phyloP scores from a whole-genome alignment of 2,329 filamentous ascomycete species.

The Alternaria novae-zelandiae region DNA sequence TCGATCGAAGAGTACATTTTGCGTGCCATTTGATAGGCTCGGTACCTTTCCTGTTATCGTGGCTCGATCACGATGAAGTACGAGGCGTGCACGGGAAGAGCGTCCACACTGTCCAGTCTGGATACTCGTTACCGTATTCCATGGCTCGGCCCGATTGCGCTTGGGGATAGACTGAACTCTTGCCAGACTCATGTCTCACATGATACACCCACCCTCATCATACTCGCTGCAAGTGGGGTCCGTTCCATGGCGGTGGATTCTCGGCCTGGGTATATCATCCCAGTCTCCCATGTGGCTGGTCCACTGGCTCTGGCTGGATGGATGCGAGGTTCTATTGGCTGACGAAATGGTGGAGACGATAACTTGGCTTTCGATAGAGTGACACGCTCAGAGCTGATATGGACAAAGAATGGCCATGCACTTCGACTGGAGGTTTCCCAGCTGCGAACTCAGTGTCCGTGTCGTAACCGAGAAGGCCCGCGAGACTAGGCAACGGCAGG shows the following conservation, averaged over 20 bases:
- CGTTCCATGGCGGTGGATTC: slow-evolving; percentile 1
- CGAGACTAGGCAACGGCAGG: not conserved
- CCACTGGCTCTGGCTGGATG: not conserved
- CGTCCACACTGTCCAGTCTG: not conserved
- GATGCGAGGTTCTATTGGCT: slow-evolving; percentile 7
- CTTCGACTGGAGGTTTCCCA: not conserved
- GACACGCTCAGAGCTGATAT: not conserved
- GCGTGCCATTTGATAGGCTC: not conserved
- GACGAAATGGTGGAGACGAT: slow-evolving; percentile 3
- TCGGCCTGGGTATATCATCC: not conserved
- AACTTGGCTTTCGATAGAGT: not conserved
- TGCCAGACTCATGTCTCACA: not conserved
- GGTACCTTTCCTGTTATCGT: not conserved
- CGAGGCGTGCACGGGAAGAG: not conserved
- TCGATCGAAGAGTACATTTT: not conserved
- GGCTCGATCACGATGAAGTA: not conserved
- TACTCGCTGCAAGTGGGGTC: not conserved
- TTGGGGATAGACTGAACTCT: not conserved
- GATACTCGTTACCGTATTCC: slow-evolving; percentile 6
- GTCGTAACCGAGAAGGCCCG: not conserved
- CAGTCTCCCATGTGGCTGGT: slow-evolving; percentile 1
- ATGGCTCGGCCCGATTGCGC: slow-evolving; percentile 15
- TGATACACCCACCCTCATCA: not conserved
- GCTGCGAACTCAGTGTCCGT: slow-evolving; percentile 16
- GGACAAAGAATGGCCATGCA: not conserved